Evolutionary conservation across 768 basidiomycete genomes (phyloP).

Genomic region (Ephemerocybe angulata): DNA sequence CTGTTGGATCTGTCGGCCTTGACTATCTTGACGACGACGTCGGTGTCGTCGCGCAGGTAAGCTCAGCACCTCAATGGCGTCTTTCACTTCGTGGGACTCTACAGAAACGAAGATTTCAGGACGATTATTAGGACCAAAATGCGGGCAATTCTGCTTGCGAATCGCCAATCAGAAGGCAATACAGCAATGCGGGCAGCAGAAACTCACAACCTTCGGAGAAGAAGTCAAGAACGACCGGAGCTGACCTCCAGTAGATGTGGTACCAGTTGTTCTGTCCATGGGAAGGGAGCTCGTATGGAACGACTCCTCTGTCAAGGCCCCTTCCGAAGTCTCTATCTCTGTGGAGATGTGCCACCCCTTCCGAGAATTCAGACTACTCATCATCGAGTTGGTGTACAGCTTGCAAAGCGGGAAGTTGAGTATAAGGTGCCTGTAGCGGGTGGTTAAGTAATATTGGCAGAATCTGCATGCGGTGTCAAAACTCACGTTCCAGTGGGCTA

Average conservation of each 20-base stretch:
- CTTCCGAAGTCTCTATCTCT: background rate
- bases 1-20: too few relatives aligned
- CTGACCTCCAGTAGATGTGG: background rate
- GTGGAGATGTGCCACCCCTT: constrained; percentile 27
- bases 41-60: background rate
- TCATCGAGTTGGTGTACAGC: constrained; percentile 38
- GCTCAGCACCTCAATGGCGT: background rate
- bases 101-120: constrained; percentile 21
- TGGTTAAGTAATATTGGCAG: background rate
- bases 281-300: background rate
- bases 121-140: background rate
- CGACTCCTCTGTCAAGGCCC: background rate
- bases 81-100: constrained; percentile 17
- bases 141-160: background rate
- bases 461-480: too few relatives aligned
- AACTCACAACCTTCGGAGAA: background rate
- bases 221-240: background rate
- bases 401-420: constrained; percentile 40
- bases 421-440: constrained; percentile 28
- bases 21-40: too few relatives aligned
- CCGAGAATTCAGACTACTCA: constrained; percentile 37
- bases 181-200: background rate
- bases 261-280: background rate
- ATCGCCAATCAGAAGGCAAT: background rate
- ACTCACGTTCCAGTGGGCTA: constrained; percentile 15